Evolutionary conservation across 805 yeast species (phyloP).

Genomic region (Ogataea corticis): DNA sequence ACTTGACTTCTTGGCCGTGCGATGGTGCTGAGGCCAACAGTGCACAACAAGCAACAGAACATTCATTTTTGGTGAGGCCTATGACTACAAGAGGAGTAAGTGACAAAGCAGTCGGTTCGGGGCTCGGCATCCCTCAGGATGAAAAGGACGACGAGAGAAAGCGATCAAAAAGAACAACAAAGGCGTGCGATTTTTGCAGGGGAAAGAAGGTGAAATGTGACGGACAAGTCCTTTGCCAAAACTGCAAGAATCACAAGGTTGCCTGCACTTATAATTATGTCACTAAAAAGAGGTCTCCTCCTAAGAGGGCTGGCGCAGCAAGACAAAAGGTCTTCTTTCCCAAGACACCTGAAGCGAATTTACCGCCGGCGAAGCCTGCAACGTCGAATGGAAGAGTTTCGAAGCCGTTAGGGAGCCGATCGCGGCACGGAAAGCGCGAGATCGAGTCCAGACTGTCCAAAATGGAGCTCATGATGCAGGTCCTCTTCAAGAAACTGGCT

Average conservation of each 20-base stretch:
- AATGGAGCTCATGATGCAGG: conserved; percentile 36
- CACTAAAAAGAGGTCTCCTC: conserved; percentile 29
- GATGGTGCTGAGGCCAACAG: too few relatives aligned
- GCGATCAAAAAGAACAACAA: conserved; percentile 33
- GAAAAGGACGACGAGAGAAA: conserved; percentile 3
- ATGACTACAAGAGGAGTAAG: background rate
- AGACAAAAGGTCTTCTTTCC: too few relatives aligned
- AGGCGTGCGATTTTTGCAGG: conserved; percentile 54
- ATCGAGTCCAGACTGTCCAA: conserved; percentile 33
- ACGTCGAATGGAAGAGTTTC: too few relatives aligned
- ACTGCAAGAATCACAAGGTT: conserved; percentile 37
- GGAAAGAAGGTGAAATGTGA: conserved; percentile 52
- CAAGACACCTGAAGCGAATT: too few relatives aligned
- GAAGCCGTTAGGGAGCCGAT: background rate
- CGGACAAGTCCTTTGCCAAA: conserved; percentile 43
- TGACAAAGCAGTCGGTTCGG: background rate
- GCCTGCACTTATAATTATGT: conserved; percentile 39
- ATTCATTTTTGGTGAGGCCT: background rate
- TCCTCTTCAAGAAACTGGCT: conserved; percentile 26
- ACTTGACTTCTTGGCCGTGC: too few relatives aligned
- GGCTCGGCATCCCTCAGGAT: background rate
- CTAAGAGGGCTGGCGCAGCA: conserved; percentile 3
- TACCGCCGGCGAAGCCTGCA: too few relatives aligned
- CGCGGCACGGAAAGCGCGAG: background rate
- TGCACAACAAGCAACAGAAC: too few relatives aligned